Percentiles rank a stretch among this genome's conserved stretches.
phyloP scores from a whole-genome alignment of 176 grass and related monocot genomes.

The Hordeum marinum region DNA sequence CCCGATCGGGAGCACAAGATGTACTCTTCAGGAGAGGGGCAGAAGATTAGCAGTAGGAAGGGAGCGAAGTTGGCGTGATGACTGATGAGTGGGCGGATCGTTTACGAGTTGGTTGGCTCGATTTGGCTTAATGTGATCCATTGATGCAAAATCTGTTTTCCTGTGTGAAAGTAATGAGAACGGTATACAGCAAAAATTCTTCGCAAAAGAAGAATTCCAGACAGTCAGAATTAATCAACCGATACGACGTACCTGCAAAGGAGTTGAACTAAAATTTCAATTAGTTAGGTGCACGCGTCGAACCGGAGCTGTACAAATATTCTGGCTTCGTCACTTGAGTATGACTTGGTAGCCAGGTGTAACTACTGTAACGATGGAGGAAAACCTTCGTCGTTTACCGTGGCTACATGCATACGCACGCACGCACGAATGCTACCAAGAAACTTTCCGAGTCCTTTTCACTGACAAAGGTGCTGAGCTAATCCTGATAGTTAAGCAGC shows the following conservation, averaged over 20 bases:
- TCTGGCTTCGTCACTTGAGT: not conserved
- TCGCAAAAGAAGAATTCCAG: too few relatives aligned
- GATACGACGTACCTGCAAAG: not conserved
- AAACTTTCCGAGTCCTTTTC: not conserved
- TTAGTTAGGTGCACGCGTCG: not conserved
- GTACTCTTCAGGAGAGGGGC: not conserved
- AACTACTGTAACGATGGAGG: not conserved
- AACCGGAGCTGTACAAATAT: not conserved
- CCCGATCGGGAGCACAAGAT: not conserved
- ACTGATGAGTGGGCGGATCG: not conserved
- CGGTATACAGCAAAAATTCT: too few relatives aligned
- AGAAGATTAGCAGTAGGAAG: too few relatives aligned
- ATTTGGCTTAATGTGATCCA: too few relatives aligned
- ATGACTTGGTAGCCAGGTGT: not conserved
- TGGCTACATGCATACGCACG: not conserved
- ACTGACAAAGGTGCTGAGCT: not conserved
- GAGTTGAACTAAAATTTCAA: not conserved
- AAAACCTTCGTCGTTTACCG: not conserved
- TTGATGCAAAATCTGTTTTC: too few relatives aligned
- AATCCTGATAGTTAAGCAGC: not conserved
- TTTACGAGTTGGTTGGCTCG: too few relatives aligned
- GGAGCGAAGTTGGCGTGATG: not conserved
- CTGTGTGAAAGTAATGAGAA: too few relatives aligned
- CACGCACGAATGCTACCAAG: not conserved
- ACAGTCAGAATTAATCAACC: not conserved